Evolutionary conservation across 768 basidiomycete genomes (phyloP), one percentile per base, ranked within the genome.

Genomic region (Gelatoporia subvermispora): DNA sequence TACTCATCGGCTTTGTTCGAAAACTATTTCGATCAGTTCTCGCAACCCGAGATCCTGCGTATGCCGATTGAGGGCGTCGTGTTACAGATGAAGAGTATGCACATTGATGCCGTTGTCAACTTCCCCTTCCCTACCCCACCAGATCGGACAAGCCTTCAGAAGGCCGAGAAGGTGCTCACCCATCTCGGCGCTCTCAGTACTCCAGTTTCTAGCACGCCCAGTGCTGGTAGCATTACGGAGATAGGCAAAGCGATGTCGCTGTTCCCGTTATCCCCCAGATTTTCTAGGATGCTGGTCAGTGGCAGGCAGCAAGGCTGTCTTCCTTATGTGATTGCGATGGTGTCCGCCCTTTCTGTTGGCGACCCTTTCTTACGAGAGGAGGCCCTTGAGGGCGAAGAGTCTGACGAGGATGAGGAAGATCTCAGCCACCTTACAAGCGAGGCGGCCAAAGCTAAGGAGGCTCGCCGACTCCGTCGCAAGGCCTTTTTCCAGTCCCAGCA

Each of bases 91-190:
- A 99, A 99, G 73, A 85, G 83, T 65, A 97, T 99, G 93, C 91
- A 95, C 61, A 95, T 99, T 50, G 93, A 98, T 60, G 77, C 91
- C 1, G 92, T 98, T 35, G 75, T 91, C 57, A 98, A 98, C 69
- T 99, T 99, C 66, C 96, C 96, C 15, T 98, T 98, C 69, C 96
- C 96, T 1, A 97, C 96, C 0, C 87, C 95, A 13, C 96, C 96
- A 0, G 90, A 96, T 65, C 79, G 85, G 34, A 59, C 66, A 9
- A 77, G 81, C 4, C 72, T 99, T 38, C 76, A 72, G 49, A 86
- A 85, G 60, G 93, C 96, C 2, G 94, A 99, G 68, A 81, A 74
- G 40, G 74, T 84, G 3, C 73, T 99, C 35, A 79, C 74, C 16
- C 77, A 90, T 58, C 81, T 99, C 9, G 93, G 93, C 20, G 95